Conservation (phyloP, 78 protist species). For the Dictyostelium brefeldianum region DNA sequence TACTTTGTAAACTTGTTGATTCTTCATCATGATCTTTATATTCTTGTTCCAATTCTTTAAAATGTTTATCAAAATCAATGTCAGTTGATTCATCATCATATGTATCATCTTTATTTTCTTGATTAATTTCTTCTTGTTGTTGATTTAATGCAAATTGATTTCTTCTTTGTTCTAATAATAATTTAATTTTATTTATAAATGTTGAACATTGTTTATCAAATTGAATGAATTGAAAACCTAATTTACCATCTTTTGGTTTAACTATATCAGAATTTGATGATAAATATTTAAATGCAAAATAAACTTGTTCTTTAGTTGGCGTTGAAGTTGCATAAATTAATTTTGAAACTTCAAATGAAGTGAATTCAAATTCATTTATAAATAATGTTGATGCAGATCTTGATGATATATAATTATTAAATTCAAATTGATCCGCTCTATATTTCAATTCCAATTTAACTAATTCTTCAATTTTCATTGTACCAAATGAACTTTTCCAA, state of each 20-base stretch:
- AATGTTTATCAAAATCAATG: not conserved
- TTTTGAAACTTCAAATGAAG: slow-evolving; percentile 3
- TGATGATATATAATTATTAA: not conserved
- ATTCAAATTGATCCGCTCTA: not conserved
- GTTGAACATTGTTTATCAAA: not conserved
- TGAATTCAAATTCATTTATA: slow-evolving; percentile 1
- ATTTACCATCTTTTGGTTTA: not conserved
- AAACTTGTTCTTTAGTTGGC: slow-evolving; percentile 20
- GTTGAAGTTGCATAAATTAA: not conserved
- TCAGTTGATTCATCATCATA: not conserved
- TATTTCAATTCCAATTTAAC: not conserved
- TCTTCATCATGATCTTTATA: not conserved
- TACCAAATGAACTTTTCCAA: not conserved
- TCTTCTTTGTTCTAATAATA: not conserved
- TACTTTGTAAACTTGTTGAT: not conserved
- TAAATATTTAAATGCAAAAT: slow-evolving; percentile 16
- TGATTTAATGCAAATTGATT: not conserved
- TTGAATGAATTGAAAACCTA: not conserved
- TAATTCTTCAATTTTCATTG: not conserved
- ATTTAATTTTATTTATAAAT: not conserved
- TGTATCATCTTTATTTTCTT: not conserved
- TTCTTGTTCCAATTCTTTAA: not conserved
- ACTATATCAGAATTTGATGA: not conserved
- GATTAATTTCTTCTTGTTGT: not conserved
- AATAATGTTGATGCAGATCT: not conserved